These are phyloP conservation scores for Goffeauzyma gilvescens DNA, from an alignment of 768 basidiomycete genomes.

Conservation along the genomic window DNA sequence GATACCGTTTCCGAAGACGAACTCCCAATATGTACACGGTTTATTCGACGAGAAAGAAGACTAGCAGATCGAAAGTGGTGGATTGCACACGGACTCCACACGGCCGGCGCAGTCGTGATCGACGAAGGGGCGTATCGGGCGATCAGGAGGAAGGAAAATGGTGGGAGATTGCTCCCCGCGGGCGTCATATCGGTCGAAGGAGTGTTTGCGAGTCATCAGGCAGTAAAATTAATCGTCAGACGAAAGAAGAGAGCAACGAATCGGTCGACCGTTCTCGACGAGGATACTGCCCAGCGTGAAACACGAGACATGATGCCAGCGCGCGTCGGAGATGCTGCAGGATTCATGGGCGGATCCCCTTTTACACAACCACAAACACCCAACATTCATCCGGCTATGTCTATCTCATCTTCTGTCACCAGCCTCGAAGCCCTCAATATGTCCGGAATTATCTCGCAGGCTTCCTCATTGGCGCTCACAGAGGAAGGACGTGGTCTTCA, in stretches of 20 bases:
- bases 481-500: too few relatives aligned
- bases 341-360: constrained; percentile 1
- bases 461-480: too few relatives aligned
- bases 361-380: constrained; percentile 10
- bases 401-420: constrained; percentile 9
- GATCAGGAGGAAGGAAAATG: constrained; percentile 56
- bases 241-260: constrained; percentile 28
- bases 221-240: constrained; percentile 59
- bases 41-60: constrained; percentile 36
- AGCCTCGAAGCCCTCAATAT: constrained; percentile 8
- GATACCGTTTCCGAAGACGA: constrained; percentile 15
- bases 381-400: constrained; percentile 9
- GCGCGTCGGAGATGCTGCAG: too few relatives aligned
- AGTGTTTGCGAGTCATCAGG: constrained; percentile 81
- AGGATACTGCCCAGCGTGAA: too few relatives aligned
- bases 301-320: too few relatives aligned
- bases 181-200: constrained; percentile 77
- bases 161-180: constrained; percentile 74
- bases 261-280: too few relatives aligned
- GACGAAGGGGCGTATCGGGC: constrained; percentile 77
- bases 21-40: constrained; percentile 70
- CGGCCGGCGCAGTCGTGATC: constrained; percentile 71
- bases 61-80: constrained; percentile 56
- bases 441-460: too few relatives aligned
- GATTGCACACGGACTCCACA: constrained; percentile 86